Percentiles rank a stretch among this genome's conserved stretches.
Conservation (phyloP, 305 asterid genomes). For the Nicotiana rustica region DNA sequence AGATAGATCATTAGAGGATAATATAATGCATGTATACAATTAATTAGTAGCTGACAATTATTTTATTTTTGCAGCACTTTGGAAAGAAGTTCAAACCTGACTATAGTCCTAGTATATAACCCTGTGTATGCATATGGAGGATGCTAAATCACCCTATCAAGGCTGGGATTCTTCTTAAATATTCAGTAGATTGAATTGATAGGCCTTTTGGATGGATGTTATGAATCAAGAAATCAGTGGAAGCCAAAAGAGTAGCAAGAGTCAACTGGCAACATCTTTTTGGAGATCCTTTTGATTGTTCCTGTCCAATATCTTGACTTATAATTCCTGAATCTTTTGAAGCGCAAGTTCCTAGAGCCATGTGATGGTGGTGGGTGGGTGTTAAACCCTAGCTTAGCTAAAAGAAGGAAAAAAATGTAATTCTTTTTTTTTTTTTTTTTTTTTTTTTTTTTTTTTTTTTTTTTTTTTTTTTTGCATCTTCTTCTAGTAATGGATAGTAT, state of each 20-base stretch:
- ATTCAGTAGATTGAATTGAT: not conserved
- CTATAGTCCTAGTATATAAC: conserved; percentile 34
- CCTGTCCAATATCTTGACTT: conserved; percentile 34
- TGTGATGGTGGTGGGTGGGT: conserved; percentile 33
- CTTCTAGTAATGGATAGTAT: not conserved
- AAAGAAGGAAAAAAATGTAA: not conserved
- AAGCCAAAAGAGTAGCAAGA: conserved; percentile 31
- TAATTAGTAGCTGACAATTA: not conserved
- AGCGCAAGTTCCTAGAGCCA: conserved; percentile 45
- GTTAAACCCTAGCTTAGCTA: conserved; percentile 27
- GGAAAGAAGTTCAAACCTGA: not conserved
- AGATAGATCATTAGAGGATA: not conserved
- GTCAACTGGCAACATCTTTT: not conserved
- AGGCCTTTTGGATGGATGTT: conserved; percentile 10
- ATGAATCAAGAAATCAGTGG: conserved; percentile 29
- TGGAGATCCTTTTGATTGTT: conserved; percentile 40
- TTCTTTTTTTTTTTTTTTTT: conserved; percentile 35
- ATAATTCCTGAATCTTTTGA: conserved; percentile 9
- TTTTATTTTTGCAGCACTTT: not conserved
- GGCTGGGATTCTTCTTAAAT: conserved; percentile 24
- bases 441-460: conserved; percentile 38
- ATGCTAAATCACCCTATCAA: conserved; percentile 31
- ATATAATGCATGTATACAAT: not conserved
- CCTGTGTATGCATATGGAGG: conserved; percentile 25
- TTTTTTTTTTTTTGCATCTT: conserved; percentile 35